phyloP scores from a whole-genome alignment of 345 rosid genomes.

The Populus deltoides region DNA sequence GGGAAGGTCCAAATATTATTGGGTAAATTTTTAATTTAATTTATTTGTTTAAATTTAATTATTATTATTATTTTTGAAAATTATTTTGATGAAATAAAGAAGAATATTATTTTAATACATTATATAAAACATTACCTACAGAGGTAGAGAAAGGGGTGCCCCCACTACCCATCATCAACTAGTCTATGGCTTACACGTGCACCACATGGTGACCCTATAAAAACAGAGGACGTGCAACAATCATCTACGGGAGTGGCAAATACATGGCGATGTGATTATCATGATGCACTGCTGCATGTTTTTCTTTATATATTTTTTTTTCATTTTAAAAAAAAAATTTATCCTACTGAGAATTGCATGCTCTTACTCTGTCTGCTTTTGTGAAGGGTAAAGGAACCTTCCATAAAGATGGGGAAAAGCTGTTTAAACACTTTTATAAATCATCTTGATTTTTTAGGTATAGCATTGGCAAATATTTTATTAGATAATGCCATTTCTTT shows the following conservation, averaged over 20 bases:
- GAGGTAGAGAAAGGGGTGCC: no score
- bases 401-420: conserved; percentile 7
- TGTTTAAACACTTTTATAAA: not conserved
- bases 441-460: not conserved
- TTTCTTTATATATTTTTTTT: not conserved
- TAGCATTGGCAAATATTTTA: not conserved
- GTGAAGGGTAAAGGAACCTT: conserved; percentile 14
- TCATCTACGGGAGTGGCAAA: conserved; percentile 4
- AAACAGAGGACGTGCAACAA: conserved; percentile 9
- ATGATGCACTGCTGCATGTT: not conserved
- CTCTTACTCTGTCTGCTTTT: not conserved
- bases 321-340: no score
- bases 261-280: conserved; percentile 11
- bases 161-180: not conserved
- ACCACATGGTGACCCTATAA: not conserved
- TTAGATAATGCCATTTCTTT: conserved; percentile 8
- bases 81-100: no score
- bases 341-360: not conserved
- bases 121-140: no score
- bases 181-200: conserved; percentile 7
- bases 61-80: no score
- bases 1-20: no score
- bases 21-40: no score
- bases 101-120: no score
- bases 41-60: no score